A percentile compares a stretch with the other conserved stretches of the same genome.
Evolutionary conservation across 805 yeast genomes (phyloP).

Genomic region (Clavispora asparagi): DNA sequence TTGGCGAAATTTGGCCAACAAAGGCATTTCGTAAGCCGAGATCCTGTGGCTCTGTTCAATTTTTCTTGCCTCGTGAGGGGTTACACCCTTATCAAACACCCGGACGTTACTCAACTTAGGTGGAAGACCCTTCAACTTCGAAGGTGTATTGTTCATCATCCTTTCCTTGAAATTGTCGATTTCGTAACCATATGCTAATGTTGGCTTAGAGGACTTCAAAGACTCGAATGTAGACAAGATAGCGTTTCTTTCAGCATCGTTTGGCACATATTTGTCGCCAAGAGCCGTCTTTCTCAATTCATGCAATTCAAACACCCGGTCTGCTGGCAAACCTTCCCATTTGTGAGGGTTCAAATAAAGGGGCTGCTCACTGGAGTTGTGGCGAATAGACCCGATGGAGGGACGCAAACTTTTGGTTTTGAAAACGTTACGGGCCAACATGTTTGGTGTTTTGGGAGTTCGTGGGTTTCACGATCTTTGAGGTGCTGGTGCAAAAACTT

Average conservation of each 20-base stretch:
- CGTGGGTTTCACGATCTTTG: background rate
- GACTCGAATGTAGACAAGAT: slow-evolving; percentile 39
- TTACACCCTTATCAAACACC: slow-evolving; percentile 32
- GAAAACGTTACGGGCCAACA: background rate
- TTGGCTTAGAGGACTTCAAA: slow-evolving; percentile 26
- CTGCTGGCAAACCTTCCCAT: slow-evolving; percentile 68
- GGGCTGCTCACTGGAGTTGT: slow-evolving; percentile 13
- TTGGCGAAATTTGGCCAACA: slow-evolving; percentile 69
- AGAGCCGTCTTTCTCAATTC: slow-evolving; percentile 50
- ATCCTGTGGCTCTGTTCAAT: slow-evolving; percentile 72
- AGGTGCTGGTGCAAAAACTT: slow-evolving; percentile 1
- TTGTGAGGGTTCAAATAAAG: slow-evolving; percentile 58
- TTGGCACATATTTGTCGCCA: slow-evolving; percentile 47
- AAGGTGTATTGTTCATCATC: slow-evolving; percentile 37
- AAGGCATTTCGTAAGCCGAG: slow-evolving; percentile 91
- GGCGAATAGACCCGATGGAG: slow-evolving; percentile 1
- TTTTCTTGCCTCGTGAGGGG: slow-evolving; percentile 53
- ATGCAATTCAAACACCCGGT: slow-evolving; percentile 56
- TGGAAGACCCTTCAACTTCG: slow-evolving; percentile 31
- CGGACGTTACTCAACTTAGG: slow-evolving; percentile 31
- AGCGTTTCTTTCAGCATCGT: slow-evolving; percentile 67
- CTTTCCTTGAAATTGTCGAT: slow-evolving; percentile 40
- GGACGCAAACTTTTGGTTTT: slow-evolving; percentile 2
- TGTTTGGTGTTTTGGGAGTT: background rate
- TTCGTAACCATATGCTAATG: slow-evolving; percentile 36